Percentiles rank a stretch among this genome's conserved stretches.
phyloP scores from a whole-genome alignment of 495 filamentous ascomycete genomes.

The Neurospora sp. region DNA sequence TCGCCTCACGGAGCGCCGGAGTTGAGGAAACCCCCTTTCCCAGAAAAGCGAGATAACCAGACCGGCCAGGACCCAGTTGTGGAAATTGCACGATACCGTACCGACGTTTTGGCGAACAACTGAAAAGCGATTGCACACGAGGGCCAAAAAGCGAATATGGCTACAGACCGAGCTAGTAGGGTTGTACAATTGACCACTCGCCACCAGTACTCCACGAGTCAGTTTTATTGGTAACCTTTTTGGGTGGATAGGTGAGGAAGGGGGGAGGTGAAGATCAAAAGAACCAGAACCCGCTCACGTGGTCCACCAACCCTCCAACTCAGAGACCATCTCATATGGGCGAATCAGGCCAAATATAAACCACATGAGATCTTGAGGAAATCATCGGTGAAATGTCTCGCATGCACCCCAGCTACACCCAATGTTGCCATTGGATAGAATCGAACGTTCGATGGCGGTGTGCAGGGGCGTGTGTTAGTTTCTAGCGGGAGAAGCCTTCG shows the following conservation, averaged over 20 bases:
- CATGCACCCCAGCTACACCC: neutral
- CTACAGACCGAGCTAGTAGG: neutral
- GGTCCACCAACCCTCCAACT: neutral
- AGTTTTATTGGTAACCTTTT: neutral
- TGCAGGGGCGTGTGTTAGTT: neutral
- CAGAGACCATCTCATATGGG: neutral
- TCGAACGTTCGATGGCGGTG: neutral
- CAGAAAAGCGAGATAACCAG: neutral
- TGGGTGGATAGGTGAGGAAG: neutral
- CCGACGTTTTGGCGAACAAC: neutral
- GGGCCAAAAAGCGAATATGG: neutral
- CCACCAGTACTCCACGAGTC: neutral
- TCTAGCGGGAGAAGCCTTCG: neutral
- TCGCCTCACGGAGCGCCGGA: neutral
- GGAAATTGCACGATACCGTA: neutral
- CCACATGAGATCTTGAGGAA: neutral
- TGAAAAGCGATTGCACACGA: neutral
- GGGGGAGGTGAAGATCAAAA: neutral
- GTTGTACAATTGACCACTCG: neutral
- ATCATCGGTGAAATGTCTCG: neutral
- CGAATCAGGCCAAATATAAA: neutral
- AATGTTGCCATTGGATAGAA: neutral
- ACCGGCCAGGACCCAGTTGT: neutral
- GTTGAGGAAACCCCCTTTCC: neutral
- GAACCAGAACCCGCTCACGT: neutral